These are phyloP conservation scores for Lithospermum erythrorhizon DNA, from an alignment of 257 asterid genomes.

Conservation along the genomic window DNA sequence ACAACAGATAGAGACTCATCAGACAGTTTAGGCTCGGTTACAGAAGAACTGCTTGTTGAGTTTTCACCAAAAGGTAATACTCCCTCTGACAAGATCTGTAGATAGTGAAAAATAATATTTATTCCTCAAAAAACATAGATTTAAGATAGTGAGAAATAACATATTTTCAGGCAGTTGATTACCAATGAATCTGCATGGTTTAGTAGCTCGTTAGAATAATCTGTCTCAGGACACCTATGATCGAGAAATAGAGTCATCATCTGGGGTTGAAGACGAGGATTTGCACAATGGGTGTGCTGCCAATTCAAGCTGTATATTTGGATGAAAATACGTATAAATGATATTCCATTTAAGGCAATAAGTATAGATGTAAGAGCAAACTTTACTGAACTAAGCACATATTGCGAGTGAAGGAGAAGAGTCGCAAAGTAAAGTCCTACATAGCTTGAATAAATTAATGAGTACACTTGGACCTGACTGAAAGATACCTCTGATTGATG, in stretches of 20 bases:
- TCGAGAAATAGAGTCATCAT: conserved; percentile 49
- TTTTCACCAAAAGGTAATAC: conserved; percentile 8
- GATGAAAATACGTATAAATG: conserved; percentile 9
- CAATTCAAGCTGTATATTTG: conserved; percentile 63
- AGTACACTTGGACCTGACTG: background rate
- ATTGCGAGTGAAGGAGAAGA: background rate
- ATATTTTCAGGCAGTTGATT: conserved; percentile 10
- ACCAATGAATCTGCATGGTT: conserved; percentile 24
- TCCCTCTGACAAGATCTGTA: conserved; percentile 7
- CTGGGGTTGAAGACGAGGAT: conserved; percentile 56
- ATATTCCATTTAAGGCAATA: background rate
- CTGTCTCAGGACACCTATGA: conserved; percentile 53
- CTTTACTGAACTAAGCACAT: background rate
- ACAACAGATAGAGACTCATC: conserved; percentile 1
- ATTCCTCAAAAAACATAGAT: background rate
- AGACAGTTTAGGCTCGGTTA: conserved; percentile 7
- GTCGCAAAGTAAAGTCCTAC: background rate
- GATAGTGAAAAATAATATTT: conserved; percentile 18
- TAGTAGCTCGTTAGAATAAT: conserved; percentile 23
- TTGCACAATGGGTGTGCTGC: conserved; percentile 61
- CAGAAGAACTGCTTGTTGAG: conserved; percentile 6
- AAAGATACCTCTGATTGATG: conserved; percentile 59
- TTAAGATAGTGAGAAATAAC: conserved; percentile 1
- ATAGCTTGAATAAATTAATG: background rate
- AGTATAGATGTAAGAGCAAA: background rate